Base-by-base conservation (phyloP, 768 basidiomycete genomes). In the Hericium coralloides region DNA sequence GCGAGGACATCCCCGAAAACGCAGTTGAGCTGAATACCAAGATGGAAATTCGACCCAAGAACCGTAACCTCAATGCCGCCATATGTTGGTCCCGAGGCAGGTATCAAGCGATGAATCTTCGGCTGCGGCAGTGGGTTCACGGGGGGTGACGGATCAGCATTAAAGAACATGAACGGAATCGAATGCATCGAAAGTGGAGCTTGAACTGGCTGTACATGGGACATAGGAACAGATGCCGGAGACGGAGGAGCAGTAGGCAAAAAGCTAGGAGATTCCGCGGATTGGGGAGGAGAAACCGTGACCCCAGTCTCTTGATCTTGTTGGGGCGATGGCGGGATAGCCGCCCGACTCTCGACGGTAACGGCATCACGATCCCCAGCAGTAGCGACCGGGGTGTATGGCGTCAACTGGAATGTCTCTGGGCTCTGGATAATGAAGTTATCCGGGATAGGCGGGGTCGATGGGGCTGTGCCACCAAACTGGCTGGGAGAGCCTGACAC, bases 41-140 rank as follows among this genome's bases (percentile, higher is more conserved):
- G 79, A 65, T 89, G 84, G 72, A 99, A 98, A 68, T 94, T 91
- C 53, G 88, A 83, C 9, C 97, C 97, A 7, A 97, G 80, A 17
- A 99, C 74, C 2, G 95, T 98, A 37, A 99, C 88, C 71, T 97
- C 93, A 62, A 92, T 93, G 1, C 95, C 95, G 36, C 95, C 95
- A 58, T 87, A 83, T 20, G 90, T 93, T 10, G 93, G 92, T 12
- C 94, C 92, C 58, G 80, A 77, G 55, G 84, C 81, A 1, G 92
- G 92, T 61, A 94, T 92, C 41, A 94, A 80, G 6, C 90, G 83
- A 64, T 92, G 89, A 56, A 94, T 93, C 49, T 78, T 86, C 12
- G 91, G 89, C 39, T 79, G 71, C 54, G 80, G 81, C 58, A 79
- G 67, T 58, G 79, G 74, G 58, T 76, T 58, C 38, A 76, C 63